These are phyloP conservation scores for Euphorbia peplus DNA, from an alignment of 345 rosid species.

Conservation along the genomic window DNA sequence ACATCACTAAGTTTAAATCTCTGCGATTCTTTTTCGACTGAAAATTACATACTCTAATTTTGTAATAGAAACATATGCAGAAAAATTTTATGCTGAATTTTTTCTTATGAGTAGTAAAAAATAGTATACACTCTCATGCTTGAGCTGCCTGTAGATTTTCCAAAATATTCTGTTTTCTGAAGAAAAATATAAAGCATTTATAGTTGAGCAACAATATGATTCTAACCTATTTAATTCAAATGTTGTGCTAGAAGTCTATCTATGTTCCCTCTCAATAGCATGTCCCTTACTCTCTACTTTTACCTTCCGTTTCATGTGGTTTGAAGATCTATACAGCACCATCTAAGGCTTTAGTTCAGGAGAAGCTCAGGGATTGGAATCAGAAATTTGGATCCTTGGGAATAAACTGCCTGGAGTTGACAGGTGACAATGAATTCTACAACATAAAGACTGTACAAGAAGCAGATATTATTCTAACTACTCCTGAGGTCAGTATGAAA, in stretches of 20 bases:
- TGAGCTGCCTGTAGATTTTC: not conserved
- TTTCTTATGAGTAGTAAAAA: not conserved
- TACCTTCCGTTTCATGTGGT: constrained; percentile 26
- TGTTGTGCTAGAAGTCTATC: not conserved
- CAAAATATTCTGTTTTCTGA: not conserved
- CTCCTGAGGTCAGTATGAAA: constrained; percentile 73
- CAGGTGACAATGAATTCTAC: constrained; percentile 84
- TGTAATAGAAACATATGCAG: not conserved
- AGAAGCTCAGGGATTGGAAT: constrained; percentile 91
- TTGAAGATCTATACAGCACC: constrained; percentile 84
- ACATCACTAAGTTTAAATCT: too few relatives aligned
- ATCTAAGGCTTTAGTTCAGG: constrained; percentile 94
- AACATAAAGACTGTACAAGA: constrained; percentile 70
- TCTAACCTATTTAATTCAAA: not conserved
- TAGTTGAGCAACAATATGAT: not conserved
- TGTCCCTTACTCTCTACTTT: constrained; percentile 8
- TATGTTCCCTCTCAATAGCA: not conserved
- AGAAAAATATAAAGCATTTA: not conserved
- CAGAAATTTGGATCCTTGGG: constrained; percentile 80
- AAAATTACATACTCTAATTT: not conserved
- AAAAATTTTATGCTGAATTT: not conserved
- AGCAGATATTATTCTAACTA: constrained; percentile 87
- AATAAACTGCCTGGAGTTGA: constrained; percentile 81
- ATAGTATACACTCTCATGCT: not conserved
- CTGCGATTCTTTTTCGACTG: too few relatives aligned